Evolutionary conservation across 75 land plant species (phyloP), one percentile per base, ranked within the genome.

Genomic region (Cryptomeria japonica): DNA sequence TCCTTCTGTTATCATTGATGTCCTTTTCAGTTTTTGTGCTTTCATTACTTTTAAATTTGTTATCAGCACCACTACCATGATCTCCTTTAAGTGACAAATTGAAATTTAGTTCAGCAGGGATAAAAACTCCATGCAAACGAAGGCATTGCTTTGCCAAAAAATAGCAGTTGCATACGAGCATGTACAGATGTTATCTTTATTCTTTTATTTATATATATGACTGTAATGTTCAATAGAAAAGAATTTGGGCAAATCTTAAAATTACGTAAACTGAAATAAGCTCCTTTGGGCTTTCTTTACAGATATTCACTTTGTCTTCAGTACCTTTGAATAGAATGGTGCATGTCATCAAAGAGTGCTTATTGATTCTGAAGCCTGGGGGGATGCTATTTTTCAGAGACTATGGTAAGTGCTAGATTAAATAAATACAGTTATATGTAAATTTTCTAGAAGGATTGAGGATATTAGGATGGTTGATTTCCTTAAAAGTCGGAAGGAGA

Each of bases 261-360:
- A 11, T 7, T 44, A 22, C 32, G 28, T 82, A 82, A n/a, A 46
- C 84, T 75, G 37, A 75, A 19, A 46, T 12, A 82, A 82, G 22
- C 46, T 82, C 19, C 12, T 46, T 46, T 82, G 84, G 84, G 34
- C 31, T 68, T 34, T 90, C 61, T 32, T 56, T 91, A 8, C 91
- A 96, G 97, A 93, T 97, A 77, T 97, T 97, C 89, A 97, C 99
- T 46, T 51, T 97, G 46, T 97, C 99, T 70, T 95, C 99, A 28
- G 80, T 97, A 41, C 97, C 98, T n/a, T 87, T 91, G 55, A 88
- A 92, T 14, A 90, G 72, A 80, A 97, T 97, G 99, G 86, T 89
- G 41, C 89, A 76, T 76, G 92, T 95, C 42, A 86, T 97, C 79
- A 64, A 34, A 37, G 93, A 96, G 84, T 95, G 98, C 86, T 87